Evolutionary conservation across 371 early-diverging fungal genomes (phyloP), one percentile per base, ranked within the genome.

Genomic region (Zychaea mexicana): DNA sequence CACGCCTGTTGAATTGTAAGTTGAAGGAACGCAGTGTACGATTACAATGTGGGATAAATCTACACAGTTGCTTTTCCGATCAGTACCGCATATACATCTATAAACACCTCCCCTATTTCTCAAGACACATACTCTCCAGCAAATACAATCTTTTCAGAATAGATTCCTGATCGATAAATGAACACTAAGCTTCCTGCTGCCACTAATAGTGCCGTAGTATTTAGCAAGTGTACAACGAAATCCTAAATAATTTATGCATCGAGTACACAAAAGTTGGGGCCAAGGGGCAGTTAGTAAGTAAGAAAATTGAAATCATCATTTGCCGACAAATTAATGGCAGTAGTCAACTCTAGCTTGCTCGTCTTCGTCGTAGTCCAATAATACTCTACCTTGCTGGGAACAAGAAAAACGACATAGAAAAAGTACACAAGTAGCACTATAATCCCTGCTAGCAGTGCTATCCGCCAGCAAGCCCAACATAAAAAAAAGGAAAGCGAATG

Each of bases 31-130:
- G 68, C n/a, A 91, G 73, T 19, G 86, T 84, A 39, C 84, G 80
- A 60, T 91, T 91, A 58, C 86, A 87, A 42, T 88, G 89, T 27
- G 85, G 83, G 10, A 88, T 84, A 71, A 85, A 89, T 70, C 89
- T 90, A 67, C 10, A 3, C 46, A 26, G 3, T 7, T 31, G 32
- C n/a, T 13, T 19, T 47, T 32, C 26, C 19, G 13, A 55, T 15
- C 5, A 46, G 15, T 63, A 5, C 36, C 32, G 24, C 3, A 54
- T 54, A 47, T n/a, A n/a, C n/a, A n/a, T n/a, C n/a, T n/a, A n/a
- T n/a, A n/a, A n/a, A n/a, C n/a, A n/a, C n/a, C n/a, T 7, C 38
- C 38, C 38, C 7, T 36, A 36, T 15, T 9, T 9, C 15, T 15
- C 38, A 12, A 32, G 30, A 22, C 32, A 55, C 79, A 67, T 83